phyloP scores from a whole-genome alignment of 768 basidiomycete species.

The Coprinopsis strossmayeri region DNA sequence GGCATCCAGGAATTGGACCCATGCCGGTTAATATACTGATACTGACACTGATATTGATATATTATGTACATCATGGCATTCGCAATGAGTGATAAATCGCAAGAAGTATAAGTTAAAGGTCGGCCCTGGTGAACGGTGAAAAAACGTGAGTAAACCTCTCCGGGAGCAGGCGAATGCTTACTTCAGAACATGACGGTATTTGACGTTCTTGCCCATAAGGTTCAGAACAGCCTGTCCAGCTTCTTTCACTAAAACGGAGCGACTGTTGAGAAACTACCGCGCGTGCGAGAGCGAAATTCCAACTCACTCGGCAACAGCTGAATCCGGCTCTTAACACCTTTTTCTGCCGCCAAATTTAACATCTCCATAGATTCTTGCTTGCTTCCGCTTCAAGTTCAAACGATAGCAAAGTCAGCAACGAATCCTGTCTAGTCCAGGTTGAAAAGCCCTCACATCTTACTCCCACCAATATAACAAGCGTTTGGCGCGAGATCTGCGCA shows the following conservation, averaged over 20 bases:
- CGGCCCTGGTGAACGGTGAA: too few relatives aligned
- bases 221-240: slow-evolving; percentile 40
- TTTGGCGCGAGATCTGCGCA: slow-evolving; percentile 18
- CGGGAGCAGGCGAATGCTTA: slow-evolving; percentile 12
- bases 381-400: slow-evolving; percentile 43
- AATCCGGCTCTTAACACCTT: slow-evolving; percentile 44
- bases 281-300: background rate
- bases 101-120: too few relatives aligned
- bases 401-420: too few relatives aligned
- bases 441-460: slow-evolving; percentile 19
- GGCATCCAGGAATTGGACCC: too few relatives aligned
- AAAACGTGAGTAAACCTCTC: too few relatives aligned
- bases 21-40: too few relatives aligned
- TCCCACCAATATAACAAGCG: slow-evolving; percentile 24
- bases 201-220: slow-evolving; percentile 39
- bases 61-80: too few relatives aligned
- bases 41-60: too few relatives aligned
- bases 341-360: slow-evolving; percentile 51
- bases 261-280: background rate
- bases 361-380: slow-evolving; percentile 52
- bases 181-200: slow-evolving; percentile 51
- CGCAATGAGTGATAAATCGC: too few relatives aligned
- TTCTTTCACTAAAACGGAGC: slow-evolving; percentile 32
- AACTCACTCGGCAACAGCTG: slow-evolving; percentile 34
- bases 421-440: slow-evolving; percentile 14